These are phyloP conservation scores for Globisporangium recalcitrans DNA, from an alignment of 352 stramenopile genomes.

Conservation along the genomic window DNA sequence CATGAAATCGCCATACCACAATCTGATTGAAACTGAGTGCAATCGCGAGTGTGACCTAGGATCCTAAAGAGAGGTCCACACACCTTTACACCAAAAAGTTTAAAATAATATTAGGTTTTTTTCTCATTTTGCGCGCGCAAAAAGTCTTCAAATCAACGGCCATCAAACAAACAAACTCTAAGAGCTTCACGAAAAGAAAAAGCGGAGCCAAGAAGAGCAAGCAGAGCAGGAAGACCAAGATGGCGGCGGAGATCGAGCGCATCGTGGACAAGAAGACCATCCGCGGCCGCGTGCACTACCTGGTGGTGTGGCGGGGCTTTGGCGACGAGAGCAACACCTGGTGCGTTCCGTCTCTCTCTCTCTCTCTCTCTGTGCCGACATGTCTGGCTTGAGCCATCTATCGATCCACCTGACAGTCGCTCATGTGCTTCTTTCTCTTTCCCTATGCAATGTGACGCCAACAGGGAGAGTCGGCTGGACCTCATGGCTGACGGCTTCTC, in stretches of 20 bases:
- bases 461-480: slow-evolving; percentile 80
- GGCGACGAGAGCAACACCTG: slow-evolving; percentile 83
- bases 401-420: neutral
- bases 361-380: neutral
- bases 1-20: too few species aligned
- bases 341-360: slow-evolving; percentile 19
- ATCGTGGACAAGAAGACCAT: slow-evolving; percentile 82
- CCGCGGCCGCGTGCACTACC: slow-evolving; percentile 79
- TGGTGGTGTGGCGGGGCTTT: slow-evolving; percentile 74
- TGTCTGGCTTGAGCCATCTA: neutral
- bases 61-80: too few species aligned
- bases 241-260: slow-evolving; percentile 66
- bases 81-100: too few species aligned
- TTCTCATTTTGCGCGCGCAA: too few species aligned
- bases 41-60: too few species aligned
- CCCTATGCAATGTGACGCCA: neutral
- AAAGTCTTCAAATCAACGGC: neutral
- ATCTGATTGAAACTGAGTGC: too few species aligned
- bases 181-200: neutral
- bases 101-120: too few species aligned
- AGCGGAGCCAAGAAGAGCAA: too few species aligned
- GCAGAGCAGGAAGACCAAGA: slow-evolving; percentile 19
- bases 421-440: neutral
- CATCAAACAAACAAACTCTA: neutral
- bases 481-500: slow-evolving; percentile 74